Percentiles rank a stretch among this genome's conserved stretches.
Conservation (phyloP, 2,329 filamentous ascomycete genomes). For the Pezicula neosporulosa region DNA sequence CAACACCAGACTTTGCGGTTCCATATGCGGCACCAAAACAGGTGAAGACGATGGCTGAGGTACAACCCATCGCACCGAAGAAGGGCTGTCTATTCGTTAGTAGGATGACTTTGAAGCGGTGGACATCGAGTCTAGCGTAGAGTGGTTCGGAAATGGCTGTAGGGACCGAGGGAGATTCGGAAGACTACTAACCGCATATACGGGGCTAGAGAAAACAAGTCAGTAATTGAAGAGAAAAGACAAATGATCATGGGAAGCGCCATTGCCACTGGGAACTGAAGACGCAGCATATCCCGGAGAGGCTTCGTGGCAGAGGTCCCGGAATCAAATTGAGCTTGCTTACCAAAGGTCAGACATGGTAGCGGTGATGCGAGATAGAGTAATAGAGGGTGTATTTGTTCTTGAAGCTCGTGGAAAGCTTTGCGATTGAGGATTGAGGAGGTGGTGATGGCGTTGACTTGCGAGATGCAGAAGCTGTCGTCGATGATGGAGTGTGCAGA, state of each 20-base stretch:
- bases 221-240: conserved; percentile 33
- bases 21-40: conserved; percentile 96
- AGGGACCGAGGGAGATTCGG: conserved; percentile 8
- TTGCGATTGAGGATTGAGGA: conserved; percentile 16
- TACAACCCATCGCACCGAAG: conserved; percentile 97
- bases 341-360: conserved; percentile 85
- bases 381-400: conserved; percentile 8
- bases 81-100: conserved; percentile 59
- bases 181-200: conserved; percentile 87
- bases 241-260: neutral
- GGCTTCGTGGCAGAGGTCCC: conserved; percentile 17
- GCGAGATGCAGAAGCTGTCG: conserved; percentile 16
- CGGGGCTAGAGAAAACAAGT: conserved; percentile 65
- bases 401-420: conserved; percentile 19
- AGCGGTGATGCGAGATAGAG: conserved; percentile 32
- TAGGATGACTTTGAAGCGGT: conserved; percentile 18
- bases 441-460: conserved; percentile 23
- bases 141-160: conserved; percentile 15
- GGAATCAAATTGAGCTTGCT: conserved; percentile 41
- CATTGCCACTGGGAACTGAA: neutral
- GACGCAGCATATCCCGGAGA: conserved; percentile 20
- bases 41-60: conserved; percentile 91
- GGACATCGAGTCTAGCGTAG: conserved; percentile 4
- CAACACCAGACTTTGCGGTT: conserved; percentile 98
- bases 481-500: conserved; percentile 14